Evolutionary conservation across 2,329 filamentous ascomycete genomes (phyloP), one percentile per base, ranked within the genome.

Genomic region (Fusarium praegraminearum): DNA sequence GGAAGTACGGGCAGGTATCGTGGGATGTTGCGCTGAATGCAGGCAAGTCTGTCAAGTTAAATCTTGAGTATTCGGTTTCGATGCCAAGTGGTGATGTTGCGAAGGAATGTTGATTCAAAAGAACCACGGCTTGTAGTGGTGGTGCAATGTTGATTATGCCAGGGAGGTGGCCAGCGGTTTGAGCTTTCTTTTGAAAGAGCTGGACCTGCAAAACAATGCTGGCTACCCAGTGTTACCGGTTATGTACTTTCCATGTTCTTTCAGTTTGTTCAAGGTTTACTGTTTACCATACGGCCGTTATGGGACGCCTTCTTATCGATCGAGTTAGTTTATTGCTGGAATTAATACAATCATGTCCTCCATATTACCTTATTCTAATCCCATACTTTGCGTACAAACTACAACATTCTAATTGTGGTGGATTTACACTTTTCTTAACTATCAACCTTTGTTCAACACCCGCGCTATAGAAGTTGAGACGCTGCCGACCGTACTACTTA

Each of bases 11-110:
- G 4, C 85, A 90, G 76, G 76, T 91, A 7, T 77, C 77, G 56
- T 91, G 89, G 87, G 83, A 86, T 54, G 83, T 91, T 13, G 81
- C 76, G 44, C 76, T 91, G 52, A 85, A 89, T 63, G 83, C 87
- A 1, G 87, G 89, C 28, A 83, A 84, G 71, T 83, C 84, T 5
- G 85, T 87, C 18, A 85, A 85, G 77, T 76, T 92, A 65, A 79
- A 79, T 26, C 74, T 92, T 62, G 87, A 90, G 79, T 92, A 91
- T 77, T 84, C 87, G 63, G 84, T 89, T 20, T 83, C 82, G 24
- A 80, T 87, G 70, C 89, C 89, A 2, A 77, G 77, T 18, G 84
- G 83, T 11, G 85, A 88, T 33, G 32, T 47, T 50, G 69, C 70
- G 5, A 58, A 66, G 16, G 73, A 77, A 53, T 75, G 73, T 61